Evolutionary conservation across 371 early-diverging fungal genomes (phyloP), one percentile per base, ranked within the genome.

Genomic region (Syncephalastrum sp.): DNA sequence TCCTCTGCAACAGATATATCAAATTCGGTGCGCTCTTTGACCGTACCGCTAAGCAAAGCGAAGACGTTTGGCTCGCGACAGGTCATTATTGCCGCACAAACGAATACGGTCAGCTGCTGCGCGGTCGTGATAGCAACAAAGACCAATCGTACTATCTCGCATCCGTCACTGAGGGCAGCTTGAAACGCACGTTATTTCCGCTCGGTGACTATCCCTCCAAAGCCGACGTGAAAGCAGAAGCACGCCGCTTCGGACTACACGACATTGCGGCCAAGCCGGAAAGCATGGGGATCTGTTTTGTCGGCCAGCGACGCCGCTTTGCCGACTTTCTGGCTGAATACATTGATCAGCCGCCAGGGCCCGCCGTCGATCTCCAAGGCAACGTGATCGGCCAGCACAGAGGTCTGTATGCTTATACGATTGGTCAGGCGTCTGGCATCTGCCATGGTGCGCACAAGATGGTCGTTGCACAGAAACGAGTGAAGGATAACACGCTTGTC

Each of bases 271-370:
- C 63, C 8, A 94, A 94, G 70, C 82, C 81, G 42, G 98, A 97
- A 63, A 93, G 93, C 64, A 93, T 95, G 94, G 98, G 98, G 0
- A 93, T 97, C 17, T 97, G 98, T 58, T 96, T 97, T 81, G 89
- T 97, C 4, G 96, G 97, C 1, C 88, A 93, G 59, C 78, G 89
- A 3, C 79, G 75, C 10, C 64, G 72, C 13, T 96, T 95, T 71
- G 82, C 85, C 4, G 83, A 85, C 13, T 97, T 97, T 62, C 57
- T 97, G 47, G 79, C 81, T 51, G 70, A 84, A 65, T 85, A 83
- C 42, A 70, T 92, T 60, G 81, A 84, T 42, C 71, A 74, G 16
- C 62, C 53, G 0, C 81, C 78, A 0, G 93, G 95, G 2, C 75
- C 78, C 6, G 84, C 89, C 21, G 65, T 91, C 12, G 75, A 82